These are phyloP conservation scores for Botrytis paeoniae DNA, from an alignment of 2,329 filamentous ascomycete species.

Conservation along the genomic window DNA sequence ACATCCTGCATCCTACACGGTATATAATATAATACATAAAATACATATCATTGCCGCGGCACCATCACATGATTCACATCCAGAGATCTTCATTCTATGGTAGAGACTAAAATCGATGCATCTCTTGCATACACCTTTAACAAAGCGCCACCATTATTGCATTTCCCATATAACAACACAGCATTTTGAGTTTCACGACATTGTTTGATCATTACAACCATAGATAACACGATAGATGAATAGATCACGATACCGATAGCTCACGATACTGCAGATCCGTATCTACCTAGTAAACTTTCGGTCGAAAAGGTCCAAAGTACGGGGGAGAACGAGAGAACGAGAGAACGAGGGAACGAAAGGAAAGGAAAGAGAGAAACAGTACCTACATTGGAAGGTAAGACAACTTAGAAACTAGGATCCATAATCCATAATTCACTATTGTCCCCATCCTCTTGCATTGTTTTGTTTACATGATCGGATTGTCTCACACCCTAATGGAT, in stretches of 20 bases:
- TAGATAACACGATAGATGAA: constrained; percentile 1
- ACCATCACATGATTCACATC: neutral
- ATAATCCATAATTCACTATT: neutral
- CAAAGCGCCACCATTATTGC: neutral
- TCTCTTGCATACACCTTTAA: neutral
- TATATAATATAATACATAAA: no score
- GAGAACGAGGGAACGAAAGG: neutral
- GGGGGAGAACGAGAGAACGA: neutral
- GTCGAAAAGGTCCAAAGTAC: constrained; percentile 5
- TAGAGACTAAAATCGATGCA: neutral
- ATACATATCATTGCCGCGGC: neutral
- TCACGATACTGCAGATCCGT: neutral
- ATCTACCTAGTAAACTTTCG: neutral
- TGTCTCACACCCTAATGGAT: constrained; percentile 1
- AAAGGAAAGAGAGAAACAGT: neutral
- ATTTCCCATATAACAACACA: neutral
- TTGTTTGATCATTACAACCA: neutral
- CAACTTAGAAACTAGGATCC: neutral
- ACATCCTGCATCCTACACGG: neutral
- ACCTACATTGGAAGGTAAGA: neutral
- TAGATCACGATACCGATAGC: neutral
- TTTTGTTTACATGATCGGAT: constrained; percentile 1
- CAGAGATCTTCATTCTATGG: neutral
- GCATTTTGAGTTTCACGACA: constrained; percentile 4
- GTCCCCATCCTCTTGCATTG: neutral